A percentile compares a stretch with the other conserved stretches of the same genome.
phyloP scores from a whole-genome alignment of 2,329 filamentous ascomycete genomes.

The Dactylellina cionopaga region DNA sequence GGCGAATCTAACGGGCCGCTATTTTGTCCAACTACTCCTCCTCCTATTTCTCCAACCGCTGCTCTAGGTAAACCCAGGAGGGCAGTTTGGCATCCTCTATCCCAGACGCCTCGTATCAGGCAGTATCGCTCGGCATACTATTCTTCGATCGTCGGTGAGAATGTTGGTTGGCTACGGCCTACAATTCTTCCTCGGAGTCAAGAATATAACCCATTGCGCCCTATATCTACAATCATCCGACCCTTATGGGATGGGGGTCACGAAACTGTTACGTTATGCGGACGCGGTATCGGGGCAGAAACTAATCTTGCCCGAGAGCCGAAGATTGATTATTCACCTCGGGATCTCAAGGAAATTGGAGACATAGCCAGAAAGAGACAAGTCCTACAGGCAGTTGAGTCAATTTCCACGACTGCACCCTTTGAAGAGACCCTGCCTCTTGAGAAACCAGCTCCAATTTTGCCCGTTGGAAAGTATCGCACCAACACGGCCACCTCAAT shows the following conservation, averaged over 20 bases:
- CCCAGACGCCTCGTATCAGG: too few species aligned
- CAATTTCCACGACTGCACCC: not conserved
- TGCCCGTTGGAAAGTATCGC: not conserved
- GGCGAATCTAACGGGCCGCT: too few species aligned
- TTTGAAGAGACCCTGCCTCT: not conserved
- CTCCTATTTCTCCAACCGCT: too few species aligned
- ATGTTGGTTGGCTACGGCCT: not conserved
- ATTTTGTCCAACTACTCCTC: too few species aligned
- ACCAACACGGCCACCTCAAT: slow-evolving; percentile 40
- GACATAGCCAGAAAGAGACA: slow-evolving; percentile 4
- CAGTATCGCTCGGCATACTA: too few species aligned
- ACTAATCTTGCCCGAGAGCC: not conserved
- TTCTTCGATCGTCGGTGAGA: not conserved
- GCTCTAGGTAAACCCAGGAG: too few species aligned
- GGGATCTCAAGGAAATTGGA: not conserved
- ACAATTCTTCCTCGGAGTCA: not conserved
- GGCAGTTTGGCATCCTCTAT: too few species aligned
- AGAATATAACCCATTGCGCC: not conserved
- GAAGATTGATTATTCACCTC: not conserved
- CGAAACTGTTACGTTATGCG: slow-evolving; percentile 16
- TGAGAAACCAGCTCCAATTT: not conserved
- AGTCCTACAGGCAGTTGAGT: slow-evolving; percentile 1
- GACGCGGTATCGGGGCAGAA: not conserved
- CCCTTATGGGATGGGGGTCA: slow-evolving; percentile 20
- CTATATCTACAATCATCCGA: not conserved